Base-by-base conservation (phyloP, 768 basidiomycete species). In the Lyophyllum atratum region DNA sequence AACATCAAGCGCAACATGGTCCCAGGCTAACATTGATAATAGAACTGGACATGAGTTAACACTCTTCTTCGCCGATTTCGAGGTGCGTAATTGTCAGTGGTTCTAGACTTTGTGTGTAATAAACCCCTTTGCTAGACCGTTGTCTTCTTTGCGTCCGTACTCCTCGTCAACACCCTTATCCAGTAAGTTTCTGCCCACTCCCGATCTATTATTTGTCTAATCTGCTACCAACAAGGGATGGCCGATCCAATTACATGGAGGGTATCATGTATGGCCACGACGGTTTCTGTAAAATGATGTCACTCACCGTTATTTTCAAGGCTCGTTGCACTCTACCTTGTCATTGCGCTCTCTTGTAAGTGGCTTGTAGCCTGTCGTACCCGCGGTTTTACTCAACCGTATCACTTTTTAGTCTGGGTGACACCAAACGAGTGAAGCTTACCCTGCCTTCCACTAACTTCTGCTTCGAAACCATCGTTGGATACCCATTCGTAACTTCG, bases 191-290 rank as follows among this genome's bases (percentile, higher is more conserved):
- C n/a, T 25, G 59, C 33, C 47, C 43, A 8, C 15, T 53, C 40
- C 45, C 37, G 49, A 40, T 15, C 11, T 42, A 26, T 34, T 31
- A 52, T 37, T 7, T 52, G 31, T 24, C 37, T 58, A 57, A 43
- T 47, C 52, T 31, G 33, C 45, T 26, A 49, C 34, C 31, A 31
- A 2, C 39, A 62, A 84, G 86, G 74, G 89, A 92, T 60, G 93
- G 93, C 44, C 89, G 87, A 65, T 88, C 90, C 15, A 95, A 95
- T 66, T 95, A 93, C 67, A 90, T 96, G 87, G 94, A 95, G 74
- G 95, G 95, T 31, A 69, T 93, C 42, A 90, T 95, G 91, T 78
- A 62, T 19, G 73, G 66, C 4, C 15, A 14, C 17, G 40, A 64
- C 74, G 10, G 75, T 76, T 61, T 58, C 74, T 17, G 72, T 78